A percentile compares a stretch with the other conserved stretches of the same genome.
These are phyloP conservation scores for Scheffersomyces cryptocercus DNA, from an alignment of 1,139 yeast genomes.

Conservation along the genomic window DNA sequence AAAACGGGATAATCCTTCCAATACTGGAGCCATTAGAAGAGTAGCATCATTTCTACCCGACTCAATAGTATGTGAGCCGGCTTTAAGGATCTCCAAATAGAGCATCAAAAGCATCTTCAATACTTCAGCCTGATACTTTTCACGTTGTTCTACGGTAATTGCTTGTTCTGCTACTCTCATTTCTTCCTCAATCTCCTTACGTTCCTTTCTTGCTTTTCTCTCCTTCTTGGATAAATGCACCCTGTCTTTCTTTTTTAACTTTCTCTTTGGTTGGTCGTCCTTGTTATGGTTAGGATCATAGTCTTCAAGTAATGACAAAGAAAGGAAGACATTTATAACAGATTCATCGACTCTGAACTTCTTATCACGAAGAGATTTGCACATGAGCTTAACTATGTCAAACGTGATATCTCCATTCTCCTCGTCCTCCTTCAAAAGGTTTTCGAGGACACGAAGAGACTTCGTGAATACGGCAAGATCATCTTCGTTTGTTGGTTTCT, in stretches of 20 bases:
- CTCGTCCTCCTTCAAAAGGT: slow-evolving; percentile 66
- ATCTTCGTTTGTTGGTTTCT: slow-evolving; percentile 44
- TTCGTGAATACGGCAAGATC: slow-evolving; percentile 55
- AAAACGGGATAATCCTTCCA: slow-evolving; percentile 87
- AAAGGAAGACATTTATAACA: slow-evolving; percentile 70
- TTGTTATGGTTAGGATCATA: slow-evolving; percentile 66
- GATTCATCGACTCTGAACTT: slow-evolving; percentile 83
- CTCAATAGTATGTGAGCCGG: slow-evolving; percentile 29
- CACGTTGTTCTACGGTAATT: slow-evolving; percentile 84
- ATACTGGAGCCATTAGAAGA: slow-evolving; percentile 72
- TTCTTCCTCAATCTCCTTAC: slow-evolving; percentile 85
- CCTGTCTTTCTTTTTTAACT: slow-evolving; percentile 79
- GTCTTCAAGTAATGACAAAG: slow-evolving; percentile 74
- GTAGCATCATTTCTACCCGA: slow-evolving; percentile 51
- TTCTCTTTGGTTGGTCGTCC: slow-evolving; percentile 41
- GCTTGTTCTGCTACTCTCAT: slow-evolving; percentile 84
- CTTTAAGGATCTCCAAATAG: slow-evolving; percentile 74
- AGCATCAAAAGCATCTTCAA: slow-evolving; percentile 69
- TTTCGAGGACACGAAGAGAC: slow-evolving; percentile 67
- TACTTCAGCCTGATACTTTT: slow-evolving; percentile 79
- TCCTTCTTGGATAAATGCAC: slow-evolving; percentile 88
- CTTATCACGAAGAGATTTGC: slow-evolving; percentile 72
- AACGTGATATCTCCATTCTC: slow-evolving; percentile 77
- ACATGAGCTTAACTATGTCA: slow-evolving; percentile 66
- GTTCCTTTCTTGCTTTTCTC: slow-evolving; percentile 81